Evolutionary conservation across 805 yeast genomes (phyloP), one percentile per base, ranked within the genome.

Genomic region (Torulaspora quercuum): DNA sequence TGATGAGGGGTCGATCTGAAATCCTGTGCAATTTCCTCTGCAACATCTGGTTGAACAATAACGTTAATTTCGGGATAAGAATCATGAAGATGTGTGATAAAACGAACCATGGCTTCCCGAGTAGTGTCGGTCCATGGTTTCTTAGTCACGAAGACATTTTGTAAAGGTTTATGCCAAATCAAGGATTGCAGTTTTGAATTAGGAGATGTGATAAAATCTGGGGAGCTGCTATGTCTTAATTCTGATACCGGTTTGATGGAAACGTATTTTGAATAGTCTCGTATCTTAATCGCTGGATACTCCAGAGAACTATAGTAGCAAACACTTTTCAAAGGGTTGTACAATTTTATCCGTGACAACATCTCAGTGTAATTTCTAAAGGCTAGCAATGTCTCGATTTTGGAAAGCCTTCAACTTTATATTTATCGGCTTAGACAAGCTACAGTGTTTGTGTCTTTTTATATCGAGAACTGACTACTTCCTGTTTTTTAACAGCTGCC

Each of bases 101-200:
- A 81, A 29, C 68, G 66, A 6, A 76, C 69, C 76, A 82, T 75
- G 3, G 92, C 87, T 5, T 66, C 63, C 9, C 80, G 67, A 3
- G 86, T 94, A 6, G 66, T 63, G 2, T 64, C 58, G 33, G 85
- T 76, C 80, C 84, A 77, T 1, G 95, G 95, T 55, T 90, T 90
- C 61, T 88, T 89, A 19, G 86, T 85, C 11, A 90, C 68, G 37
- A 82, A 72, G 7, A 90, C 75, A 55, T 89, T 90, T 42, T 77
- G 75, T 7, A 86, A 72, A 1, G 86, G 83, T 10, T 64, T 57
- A n/a, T 73, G 69, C 96, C 96, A 87, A 8, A 75, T 61, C 28
- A 88, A 55, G 17, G 75, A 69, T 46, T 75, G 78, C 30, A 82
- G 67, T 49, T 79, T 79, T 6, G 84, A 76, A 45, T 75, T 73